A percentile compares a stretch with the other conserved stretches of the same genome.
phyloP scores from a whole-genome alignment of 306 rosid genomes.

The Oxytropis ochrocephala region DNA sequence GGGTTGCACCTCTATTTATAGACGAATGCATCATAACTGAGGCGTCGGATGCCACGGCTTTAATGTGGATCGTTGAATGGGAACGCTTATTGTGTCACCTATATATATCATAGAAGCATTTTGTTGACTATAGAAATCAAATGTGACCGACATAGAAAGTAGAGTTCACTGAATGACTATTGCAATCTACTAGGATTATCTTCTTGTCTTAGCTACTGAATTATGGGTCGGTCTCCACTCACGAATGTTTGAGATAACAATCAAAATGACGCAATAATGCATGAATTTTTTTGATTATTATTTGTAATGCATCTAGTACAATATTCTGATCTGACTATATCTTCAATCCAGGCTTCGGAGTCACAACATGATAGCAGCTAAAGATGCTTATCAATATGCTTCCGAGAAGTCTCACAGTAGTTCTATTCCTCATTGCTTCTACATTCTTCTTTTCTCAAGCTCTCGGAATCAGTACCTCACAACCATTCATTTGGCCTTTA shows the following conservation, averaged over 20 bases:
- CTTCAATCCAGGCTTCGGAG: conserved; percentile 55
- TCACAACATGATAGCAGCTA: conserved; percentile 52
- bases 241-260: background rate
- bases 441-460: conserved; percentile 23
- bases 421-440: conserved; percentile 17
- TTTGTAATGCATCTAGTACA: conserved; percentile 9
- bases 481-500: conserved; percentile 79
- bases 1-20: too few relatives aligned
- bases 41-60: too few relatives aligned
- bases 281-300: conserved; percentile 1
- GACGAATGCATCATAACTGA: too few relatives aligned
- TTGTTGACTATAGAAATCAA: too few relatives aligned
- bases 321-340: conserved; percentile 10
- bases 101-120: too few relatives aligned
- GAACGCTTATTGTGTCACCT: too few relatives aligned
- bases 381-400: conserved; percentile 74
- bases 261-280: background rate
- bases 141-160: too few relatives aligned
- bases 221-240: background rate
- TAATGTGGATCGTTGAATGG: too few relatives aligned
- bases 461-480: background rate
- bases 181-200: background rate
- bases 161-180: too few relatives aligned
- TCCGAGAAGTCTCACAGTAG: background rate
- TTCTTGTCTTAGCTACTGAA: background rate